Evolutionary conservation across 352 stramenopile genomes (phyloP), one percentile per base, ranked within the genome.

Genomic region (Pythium pyrilobum): DNA sequence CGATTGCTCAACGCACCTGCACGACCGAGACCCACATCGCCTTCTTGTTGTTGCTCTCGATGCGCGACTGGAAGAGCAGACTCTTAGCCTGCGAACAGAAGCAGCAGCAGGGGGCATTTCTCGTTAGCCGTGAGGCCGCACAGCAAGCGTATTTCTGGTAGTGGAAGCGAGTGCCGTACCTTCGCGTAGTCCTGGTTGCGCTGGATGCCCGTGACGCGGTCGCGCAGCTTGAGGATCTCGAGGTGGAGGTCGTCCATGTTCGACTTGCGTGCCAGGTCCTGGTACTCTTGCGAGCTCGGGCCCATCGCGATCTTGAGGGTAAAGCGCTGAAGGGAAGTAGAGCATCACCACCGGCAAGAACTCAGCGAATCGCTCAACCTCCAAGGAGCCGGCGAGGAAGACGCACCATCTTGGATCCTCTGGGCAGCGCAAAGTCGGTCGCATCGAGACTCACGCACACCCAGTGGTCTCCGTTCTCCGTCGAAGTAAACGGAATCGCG

Each of bases 181-280:
- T 90, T 87, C 27, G 72, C 77, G 53, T 95, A 96, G 67, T 93
- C 79, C 38, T 92, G 79, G 36, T 92, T 84, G 40, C 83, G 75
- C 56, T 91, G 80, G 43, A 96, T 87, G 40, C 81, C 67, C 31
- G 60, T 47, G 15, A 94, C 83, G 25, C 87, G 87, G 65, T 95
- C 80, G 38, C 73, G 69, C 15, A 95, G 66, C 65, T 94, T 89
- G 24, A 89, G 49, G 32, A 96, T 81, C 54, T 87, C 71, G 38
- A 90, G 37, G 18, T 94, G 75, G 20, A 95, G 74, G 32, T 82
- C 81, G 52, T 90, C 69, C 72, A 92, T 83, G 56, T 94, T 77
- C 34, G 80, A 80, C 56, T 89, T 91, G 59, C 89, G 90, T 29
- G 81, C 81, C 39, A 93, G 46, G 29, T 92, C 77, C 52, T 81